Evolutionary conservation across 768 basidiomycete genomes (phyloP).

Genomic region (Mycena floridula): DNA sequence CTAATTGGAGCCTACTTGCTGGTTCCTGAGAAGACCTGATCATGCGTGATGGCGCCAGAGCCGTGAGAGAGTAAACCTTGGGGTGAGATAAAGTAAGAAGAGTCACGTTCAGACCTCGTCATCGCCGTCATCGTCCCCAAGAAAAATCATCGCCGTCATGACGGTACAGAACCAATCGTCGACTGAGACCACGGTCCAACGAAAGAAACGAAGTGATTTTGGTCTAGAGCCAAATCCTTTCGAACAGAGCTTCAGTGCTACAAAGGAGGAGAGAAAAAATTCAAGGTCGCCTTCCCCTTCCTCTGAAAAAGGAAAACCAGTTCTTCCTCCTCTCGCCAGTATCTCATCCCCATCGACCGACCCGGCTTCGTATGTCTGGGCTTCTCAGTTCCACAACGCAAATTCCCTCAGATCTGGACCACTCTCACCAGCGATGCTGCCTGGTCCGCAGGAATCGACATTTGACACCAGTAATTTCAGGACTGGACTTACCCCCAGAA

Average conservation of each 20-base stretch:
- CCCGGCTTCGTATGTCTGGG: constrained; percentile 61
- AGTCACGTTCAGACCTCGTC: no score
- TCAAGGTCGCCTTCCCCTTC: constrained; percentile 25
- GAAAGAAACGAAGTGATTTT: constrained; percentile 63
- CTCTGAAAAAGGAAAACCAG: constrained; percentile 50
- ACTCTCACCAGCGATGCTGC: constrained; percentile 93
- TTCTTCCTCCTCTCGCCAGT: constrained; percentile 80
- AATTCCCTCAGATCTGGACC: constrained; percentile 90
- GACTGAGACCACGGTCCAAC: no score
- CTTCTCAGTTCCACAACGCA: constrained; percentile 30
- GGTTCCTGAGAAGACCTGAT: no score
- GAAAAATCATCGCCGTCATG: no score
- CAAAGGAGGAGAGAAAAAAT: constrained; percentile 44
- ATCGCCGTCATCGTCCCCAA: no score
- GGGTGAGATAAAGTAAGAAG: no score
- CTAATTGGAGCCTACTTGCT: no score
- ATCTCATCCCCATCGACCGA: constrained; percentile 72
- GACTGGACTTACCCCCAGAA: constrained; percentile 16
- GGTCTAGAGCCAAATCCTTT: constrained; percentile 87
- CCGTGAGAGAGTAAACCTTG: no score
- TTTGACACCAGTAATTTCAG: constrained; percentile 10
- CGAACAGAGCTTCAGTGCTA: constrained; percentile 85
- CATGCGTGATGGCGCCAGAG: no score
- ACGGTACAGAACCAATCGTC: no score
- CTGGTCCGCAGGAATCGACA: constrained; percentile 63